Percentiles rank a stretch among this genome's conserved stretches.
Evolutionary conservation across 2,329 filamentous ascomycete species (phyloP).

Genomic region (Colletotrichum shisoi): DNA sequence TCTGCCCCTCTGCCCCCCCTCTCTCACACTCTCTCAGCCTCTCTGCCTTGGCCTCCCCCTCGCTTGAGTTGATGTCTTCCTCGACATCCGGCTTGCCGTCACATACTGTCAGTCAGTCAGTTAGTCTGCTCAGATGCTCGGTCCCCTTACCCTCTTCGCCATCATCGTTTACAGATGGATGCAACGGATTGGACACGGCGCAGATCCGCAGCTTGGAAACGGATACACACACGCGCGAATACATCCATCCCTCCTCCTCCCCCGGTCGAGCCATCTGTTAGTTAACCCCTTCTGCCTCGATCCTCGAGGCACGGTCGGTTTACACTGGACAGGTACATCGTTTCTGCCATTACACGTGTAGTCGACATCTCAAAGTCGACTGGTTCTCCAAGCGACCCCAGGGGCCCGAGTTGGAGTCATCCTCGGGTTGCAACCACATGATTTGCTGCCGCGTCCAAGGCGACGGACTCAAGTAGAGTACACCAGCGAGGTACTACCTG

Average conservation of each 20-base stretch:
- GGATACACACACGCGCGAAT: constrained; percentile 13
- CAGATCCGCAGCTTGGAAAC: constrained; percentile 23
- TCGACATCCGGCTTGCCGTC: constrained; percentile 2
- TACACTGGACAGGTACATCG: too few relatives aligned
- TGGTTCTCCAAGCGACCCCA: constrained; percentile 22
- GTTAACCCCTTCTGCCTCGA: not conserved
- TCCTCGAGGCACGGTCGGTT: too few relatives aligned
- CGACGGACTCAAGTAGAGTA: constrained; percentile 21
- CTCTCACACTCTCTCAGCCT: too few relatives aligned
- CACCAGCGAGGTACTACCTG: constrained; percentile 27
- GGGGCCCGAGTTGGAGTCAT: constrained; percentile 27
- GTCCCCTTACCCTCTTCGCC: constrained; percentile 22
- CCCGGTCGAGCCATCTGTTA: not conserved
- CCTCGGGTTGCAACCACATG: constrained; percentile 32
- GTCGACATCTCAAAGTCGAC: not conserved
- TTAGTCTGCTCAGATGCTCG: constrained; percentile 11
- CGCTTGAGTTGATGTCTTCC: not conserved
- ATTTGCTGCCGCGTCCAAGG: constrained; percentile 27
- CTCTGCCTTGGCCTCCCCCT: not conserved
- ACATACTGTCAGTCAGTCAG: not conserved
- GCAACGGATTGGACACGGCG: constrained; percentile 26
- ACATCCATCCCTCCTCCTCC: not conserved
- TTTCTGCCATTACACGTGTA: not conserved
- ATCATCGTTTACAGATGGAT: constrained; percentile 32
- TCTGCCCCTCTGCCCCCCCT: not conserved